Base-by-base conservation (phyloP, 2,329 filamentous ascomycete species). In the Truncatella angustata region DNA sequence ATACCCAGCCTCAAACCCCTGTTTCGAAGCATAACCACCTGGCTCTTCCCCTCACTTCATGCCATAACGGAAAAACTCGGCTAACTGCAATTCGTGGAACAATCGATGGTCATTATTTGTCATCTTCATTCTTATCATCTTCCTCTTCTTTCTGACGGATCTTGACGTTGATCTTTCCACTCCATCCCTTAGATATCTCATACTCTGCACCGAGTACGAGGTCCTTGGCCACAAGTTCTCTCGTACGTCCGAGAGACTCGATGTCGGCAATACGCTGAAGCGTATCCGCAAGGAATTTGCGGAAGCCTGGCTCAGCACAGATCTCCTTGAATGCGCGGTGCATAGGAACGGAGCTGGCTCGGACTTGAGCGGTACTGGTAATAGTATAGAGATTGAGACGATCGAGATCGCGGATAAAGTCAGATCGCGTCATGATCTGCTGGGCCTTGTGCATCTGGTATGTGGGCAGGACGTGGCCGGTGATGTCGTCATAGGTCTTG, bases 311-410 rank as follows among this genome's bases (percentile, higher is more conserved):
- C 60, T 87, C 72, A 3, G 75, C 69, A 66, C 91, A 96, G 11
- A 99, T 92, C 63, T 92, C 84, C 52, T 85, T 81, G 71, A 99
- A 96, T 0, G 94, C 94, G 45, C 85, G 85, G 70, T 96, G 91
- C 94, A 99, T 99, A 2, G 94, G 94, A 23, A 99, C 93, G 2
- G 87, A 93, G 68, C 95, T 93, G 1, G 94, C 94, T 43, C 94
- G 85, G 6, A 99, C 94, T 67, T 88, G 87, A 14, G 92, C 91
- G 36, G 82, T 80, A 53, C 86, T 90, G 54, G 95, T 93, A 63
- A 99, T 97, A 56, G 90, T 94, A 72, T 97, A 97, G 54, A 99
- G 83, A 66, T 97, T 97, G 54, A 94, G 82, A 58, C 94, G 90
- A 72, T 99, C 94, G 66, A 97, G 92, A 54, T 85, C 80, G 59